phyloP scores from a whole-genome alignment of 352 stramenopile genomes.

The Phytopythium aichiense region DNA sequence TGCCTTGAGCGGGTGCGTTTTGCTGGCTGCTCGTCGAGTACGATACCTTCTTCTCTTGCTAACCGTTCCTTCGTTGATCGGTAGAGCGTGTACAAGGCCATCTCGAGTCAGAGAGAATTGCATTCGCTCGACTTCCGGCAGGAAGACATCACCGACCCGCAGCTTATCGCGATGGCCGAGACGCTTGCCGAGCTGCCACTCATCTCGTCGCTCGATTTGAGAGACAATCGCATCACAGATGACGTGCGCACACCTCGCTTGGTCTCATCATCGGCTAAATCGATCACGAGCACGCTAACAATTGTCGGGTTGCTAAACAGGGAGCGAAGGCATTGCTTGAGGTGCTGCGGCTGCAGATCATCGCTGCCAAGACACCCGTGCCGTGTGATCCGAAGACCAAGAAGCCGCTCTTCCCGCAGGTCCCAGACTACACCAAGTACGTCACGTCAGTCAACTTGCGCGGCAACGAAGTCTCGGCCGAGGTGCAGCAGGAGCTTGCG shows the following conservation, averaged over 20 bases:
- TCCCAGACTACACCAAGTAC: slow-evolving; percentile 64
- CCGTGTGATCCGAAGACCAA: slow-evolving; percentile 50
- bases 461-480: slow-evolving; percentile 67
- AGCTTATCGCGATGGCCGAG: slow-evolving; percentile 75
- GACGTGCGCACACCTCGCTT: slow-evolving; percentile 31
- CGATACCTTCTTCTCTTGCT: not conserved
- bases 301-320: slow-evolving; percentile 18
- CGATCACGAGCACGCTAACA: not conserved
- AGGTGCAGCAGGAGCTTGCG: slow-evolving; percentile 55
- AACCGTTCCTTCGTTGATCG: not conserved
- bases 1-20: slow-evolving; percentile 58
- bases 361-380: slow-evolving; percentile 55
- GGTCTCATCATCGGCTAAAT: not conserved
- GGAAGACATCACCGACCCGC: slow-evolving; percentile 76
- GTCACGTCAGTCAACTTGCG: slow-evolving; percentile 74
- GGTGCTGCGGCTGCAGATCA: slow-evolving; percentile 74
- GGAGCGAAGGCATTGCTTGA: slow-evolving; percentile 68
- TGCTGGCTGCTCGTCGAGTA: not conserved
- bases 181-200: slow-evolving; percentile 73
- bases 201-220: slow-evolving; percentile 66
- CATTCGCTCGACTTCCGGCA: slow-evolving; percentile 69
- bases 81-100: slow-evolving; percentile 83
- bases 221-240: slow-evolving; percentile 79
- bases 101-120: slow-evolving; percentile 78
- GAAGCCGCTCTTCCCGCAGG: slow-evolving; percentile 29